Evolutionary conservation across 2,329 filamentous ascomycete species (phyloP), one percentile per base, ranked within the genome.

Genomic region (Diaporthe destruens): DNA sequence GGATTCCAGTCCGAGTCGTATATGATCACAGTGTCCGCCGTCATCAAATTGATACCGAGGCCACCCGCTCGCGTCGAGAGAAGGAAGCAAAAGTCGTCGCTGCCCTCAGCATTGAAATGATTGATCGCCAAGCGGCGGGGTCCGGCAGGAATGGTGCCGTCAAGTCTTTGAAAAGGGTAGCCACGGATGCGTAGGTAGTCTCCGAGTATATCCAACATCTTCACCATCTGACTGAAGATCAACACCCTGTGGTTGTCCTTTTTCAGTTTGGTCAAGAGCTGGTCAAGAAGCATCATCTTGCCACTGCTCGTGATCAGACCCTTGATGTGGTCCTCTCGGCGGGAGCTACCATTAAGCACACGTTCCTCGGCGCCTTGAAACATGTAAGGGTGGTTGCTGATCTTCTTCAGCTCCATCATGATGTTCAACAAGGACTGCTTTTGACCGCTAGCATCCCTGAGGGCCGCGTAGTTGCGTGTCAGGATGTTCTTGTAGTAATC

Each of bases 1-100:
- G 96, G 97, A 77, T 99, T 99, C 96, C 97, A 99, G 79, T 98
- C 95, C 0, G 96, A 98, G 81, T 99, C 97, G 78, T 98, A 99
- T 56, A 99, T 92, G 77, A 99, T 92, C 76, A 99, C 96, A 0
- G 96, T 99, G 79, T 99, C 97, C 9, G 96, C 96, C 32, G 96
- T 98, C 94, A 98, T 99, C 69, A 99, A 84, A 78, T 99, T 99
- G 86, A 99, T 99, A 75, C 96, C 96, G n/a, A 99, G 87, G 81
- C 96, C 96, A 86, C 96, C 96, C 69, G 96, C 96, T 79, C 96
- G 91, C 1, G 96, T 99, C 2, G 96, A 99, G 1, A 99, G 88
- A 56, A 99, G 85, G 82, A 99, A 99, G 79, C 94, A 97, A 79
- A 99, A 99, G 79, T 99, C 97, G 5, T 94, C 93, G 80, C 96